These are phyloP conservation scores for Linum lewisii DNA, from an alignment of 345 rosid genomes.

Conservation along the genomic window DNA sequence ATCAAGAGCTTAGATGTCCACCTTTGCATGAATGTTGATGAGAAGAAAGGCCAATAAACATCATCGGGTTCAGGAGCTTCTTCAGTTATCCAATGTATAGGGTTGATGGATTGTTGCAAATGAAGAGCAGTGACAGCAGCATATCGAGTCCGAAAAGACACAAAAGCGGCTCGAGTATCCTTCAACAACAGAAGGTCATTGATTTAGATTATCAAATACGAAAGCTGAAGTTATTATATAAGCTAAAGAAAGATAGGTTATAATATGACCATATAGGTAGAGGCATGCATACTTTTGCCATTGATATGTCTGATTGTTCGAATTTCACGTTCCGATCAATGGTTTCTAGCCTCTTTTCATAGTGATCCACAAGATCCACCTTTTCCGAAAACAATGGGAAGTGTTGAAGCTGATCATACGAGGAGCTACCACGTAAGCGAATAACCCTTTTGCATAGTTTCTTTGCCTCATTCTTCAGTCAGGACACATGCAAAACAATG, in stretches of 20 bases:
- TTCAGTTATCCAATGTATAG: constrained; percentile 76
- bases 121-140: constrained; percentile 74
- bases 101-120: constrained; percentile 72
- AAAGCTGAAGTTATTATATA: background rate
- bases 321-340: constrained; percentile 58
- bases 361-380: constrained; percentile 56
- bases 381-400: constrained; percentile 38
- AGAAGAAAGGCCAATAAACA: constrained; percentile 96
- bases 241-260: background rate
- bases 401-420: constrained; percentile 25
- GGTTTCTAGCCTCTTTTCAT: constrained; percentile 54
- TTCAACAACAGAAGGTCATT: constrained; percentile 17
- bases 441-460: constrained; percentile 39
- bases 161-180: constrained; percentile 96
- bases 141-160: constrained; percentile 83
- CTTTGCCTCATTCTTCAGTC: constrained; percentile 42
- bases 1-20: constrained; percentile 76
- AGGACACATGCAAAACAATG: constrained; percentile 8
- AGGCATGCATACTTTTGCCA: constrained; percentile 41
- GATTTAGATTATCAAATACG: background rate
- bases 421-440: constrained; percentile 41
- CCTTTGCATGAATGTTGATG: constrained; percentile 67
- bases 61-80: constrained; percentile 85
- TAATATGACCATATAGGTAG: background rate
- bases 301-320: constrained; percentile 56